A percentile compares a stretch with the other conserved stretches of the same genome.
Conservation (phyloP, 371 early-diverging fungal genomes). For the Mortierella sp. region DNA sequence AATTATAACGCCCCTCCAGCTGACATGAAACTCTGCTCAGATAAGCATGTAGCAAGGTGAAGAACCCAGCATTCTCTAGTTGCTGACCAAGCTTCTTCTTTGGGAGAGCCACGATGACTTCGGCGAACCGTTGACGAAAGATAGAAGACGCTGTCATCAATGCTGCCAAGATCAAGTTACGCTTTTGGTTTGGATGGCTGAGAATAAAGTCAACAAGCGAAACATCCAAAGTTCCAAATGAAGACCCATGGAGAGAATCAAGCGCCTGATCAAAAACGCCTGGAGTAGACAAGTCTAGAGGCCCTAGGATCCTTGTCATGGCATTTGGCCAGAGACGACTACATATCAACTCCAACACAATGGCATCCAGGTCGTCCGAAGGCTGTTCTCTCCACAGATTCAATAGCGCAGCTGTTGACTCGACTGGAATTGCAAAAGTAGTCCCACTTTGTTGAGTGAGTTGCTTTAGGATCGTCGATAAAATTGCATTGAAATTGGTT, state of each 20-base stretch:
- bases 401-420: constrained; percentile 39
- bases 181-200: constrained; percentile 21
- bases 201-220: constrained; percentile 49
- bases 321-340: constrained; percentile 50
- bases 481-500: constrained; percentile 37
- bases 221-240: constrained; percentile 20
- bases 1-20: constrained; percentile 8
- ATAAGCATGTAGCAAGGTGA: constrained; percentile 36
- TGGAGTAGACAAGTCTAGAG: constrained; percentile 29
- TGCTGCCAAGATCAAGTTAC: constrained; percentile 40
- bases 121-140: constrained; percentile 37
- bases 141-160: constrained; percentile 32
- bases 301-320: constrained; percentile 22
- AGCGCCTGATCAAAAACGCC: constrained; percentile 42
- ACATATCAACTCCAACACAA: constrained; percentile 38
- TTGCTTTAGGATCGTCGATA: constrained; percentile 42
- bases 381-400: constrained; percentile 56
- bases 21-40: constrained; percentile 23
- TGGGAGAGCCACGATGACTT: constrained; percentile 2
- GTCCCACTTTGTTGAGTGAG: constrained; percentile 38
- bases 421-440: constrained; percentile 36
- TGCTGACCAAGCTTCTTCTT: constrained; percentile 8
- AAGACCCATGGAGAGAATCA: constrained; percentile 26
- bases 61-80: constrained; percentile 22
- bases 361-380: constrained; percentile 53